Evolutionary conservation across 495 filamentous ascomycete genomes (phyloP).

Genomic region (Neurospora sp.): DNA sequence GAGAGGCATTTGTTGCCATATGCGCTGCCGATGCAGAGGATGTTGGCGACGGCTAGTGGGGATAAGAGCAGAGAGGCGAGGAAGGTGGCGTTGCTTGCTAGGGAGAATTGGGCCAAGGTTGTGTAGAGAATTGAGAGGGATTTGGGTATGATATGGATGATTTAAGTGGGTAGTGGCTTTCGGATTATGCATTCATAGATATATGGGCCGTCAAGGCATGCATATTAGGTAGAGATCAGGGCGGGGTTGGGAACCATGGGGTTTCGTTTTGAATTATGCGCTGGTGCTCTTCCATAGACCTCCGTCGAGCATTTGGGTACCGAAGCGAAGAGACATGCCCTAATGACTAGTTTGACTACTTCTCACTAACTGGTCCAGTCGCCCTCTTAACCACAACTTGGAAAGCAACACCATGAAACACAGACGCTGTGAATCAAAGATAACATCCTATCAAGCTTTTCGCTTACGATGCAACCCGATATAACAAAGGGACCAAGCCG

Average conservation of each 20-base stretch:
- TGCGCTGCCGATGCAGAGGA: slow-evolving; percentile 23
- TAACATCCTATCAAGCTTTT: neutral
- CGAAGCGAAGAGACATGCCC: neutral
- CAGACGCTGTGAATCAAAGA: neutral
- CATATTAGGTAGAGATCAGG: neutral
- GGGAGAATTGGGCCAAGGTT: slow-evolving; percentile 29
- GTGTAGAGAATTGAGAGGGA: neutral
- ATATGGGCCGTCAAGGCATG: neutral
- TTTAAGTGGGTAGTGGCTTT: neutral
- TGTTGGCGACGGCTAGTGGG: slow-evolving; percentile 32
- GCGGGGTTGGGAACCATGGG: neutral
- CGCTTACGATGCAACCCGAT: neutral
- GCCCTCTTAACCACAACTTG: neutral
- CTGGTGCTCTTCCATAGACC: neutral
- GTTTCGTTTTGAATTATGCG: neutral
- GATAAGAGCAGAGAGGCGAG: slow-evolving; percentile 35
- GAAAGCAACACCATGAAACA: neutral
- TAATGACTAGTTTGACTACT: neutral
- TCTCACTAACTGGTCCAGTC: neutral
- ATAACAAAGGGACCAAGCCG: neutral
- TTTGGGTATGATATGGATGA: neutral
- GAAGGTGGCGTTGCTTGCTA: slow-evolving; percentile 28
- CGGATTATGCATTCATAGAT: neutral
- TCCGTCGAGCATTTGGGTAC: neutral
- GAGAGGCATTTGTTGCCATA: slow-evolving; percentile 25